These are phyloP conservation scores for Wickerhamiella sergipiensis DNA, from an alignment of 805 yeast genomes.

Conservation along the genomic window DNA sequence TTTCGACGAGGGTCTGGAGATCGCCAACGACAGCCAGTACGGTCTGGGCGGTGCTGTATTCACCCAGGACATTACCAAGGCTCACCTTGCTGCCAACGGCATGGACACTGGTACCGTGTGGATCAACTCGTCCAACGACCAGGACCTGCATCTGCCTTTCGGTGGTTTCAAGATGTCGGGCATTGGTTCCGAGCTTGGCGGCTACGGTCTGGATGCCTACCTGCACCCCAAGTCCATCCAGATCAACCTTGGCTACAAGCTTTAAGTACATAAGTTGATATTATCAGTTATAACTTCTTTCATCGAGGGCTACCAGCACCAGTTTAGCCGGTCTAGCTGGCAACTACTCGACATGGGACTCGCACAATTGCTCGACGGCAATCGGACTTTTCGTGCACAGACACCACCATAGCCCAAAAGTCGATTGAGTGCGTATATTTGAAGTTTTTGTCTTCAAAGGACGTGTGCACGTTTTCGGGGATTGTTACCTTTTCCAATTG, in stretches of 20 bases:
- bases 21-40: slow-evolving; percentile 60
- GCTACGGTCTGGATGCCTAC: slow-evolving; percentile 73
- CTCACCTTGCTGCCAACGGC: slow-evolving; percentile 59
- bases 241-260: slow-evolving; percentile 19
- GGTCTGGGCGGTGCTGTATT: slow-evolving; percentile 74
- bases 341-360: neutral
- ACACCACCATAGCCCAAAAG: neutral
- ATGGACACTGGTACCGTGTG: slow-evolving; percentile 82
- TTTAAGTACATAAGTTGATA: slow-evolving; percentile 9
- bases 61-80: slow-evolving; percentile 60
- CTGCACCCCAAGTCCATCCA: slow-evolving; percentile 74
- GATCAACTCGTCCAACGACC: slow-evolving; percentile 82
- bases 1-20: slow-evolving; percentile 52
- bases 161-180: slow-evolving; percentile 91
- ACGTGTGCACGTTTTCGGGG: neutral
- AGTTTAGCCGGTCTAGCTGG: no score
- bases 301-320: no score
- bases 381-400: neutral
- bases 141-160: slow-evolving; percentile 79
- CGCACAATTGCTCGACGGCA: neutral
- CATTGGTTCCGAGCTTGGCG: slow-evolving; percentile 87
- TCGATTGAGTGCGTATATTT: neutral
- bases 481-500: neutral
- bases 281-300: no score
- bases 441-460: neutral